A percentile compares a stretch with the other conserved stretches of the same genome.
phyloP scores from a whole-genome alignment of 306 rosid species.

The Cajanus cajan region DNA sequence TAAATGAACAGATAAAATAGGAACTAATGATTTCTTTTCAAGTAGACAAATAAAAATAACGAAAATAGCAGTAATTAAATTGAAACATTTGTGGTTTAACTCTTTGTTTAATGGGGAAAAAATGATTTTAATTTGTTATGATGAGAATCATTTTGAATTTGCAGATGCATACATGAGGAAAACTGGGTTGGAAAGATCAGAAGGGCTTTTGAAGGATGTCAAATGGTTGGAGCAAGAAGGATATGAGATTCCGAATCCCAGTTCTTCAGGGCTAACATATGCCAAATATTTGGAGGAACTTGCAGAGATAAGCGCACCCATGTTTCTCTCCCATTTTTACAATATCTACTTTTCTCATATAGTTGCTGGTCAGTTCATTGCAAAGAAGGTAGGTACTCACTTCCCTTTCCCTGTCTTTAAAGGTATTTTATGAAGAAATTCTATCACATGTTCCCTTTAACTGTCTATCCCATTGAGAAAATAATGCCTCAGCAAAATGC shows the following conservation, averaged over 20 bases:
- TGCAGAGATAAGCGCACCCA: slow-evolving; percentile 59
- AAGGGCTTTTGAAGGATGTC: slow-evolving; percentile 57
- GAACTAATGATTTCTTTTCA: neutral
- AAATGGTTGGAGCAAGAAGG: slow-evolving; percentile 66
- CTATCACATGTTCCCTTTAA: neutral
- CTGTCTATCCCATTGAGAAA: neutral
- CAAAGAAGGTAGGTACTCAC: slow-evolving; percentile 59
- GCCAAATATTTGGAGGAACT: slow-evolving; percentile 68
- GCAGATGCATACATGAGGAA: slow-evolving; percentile 78
- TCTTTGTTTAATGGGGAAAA: neutral
- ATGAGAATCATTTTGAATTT: neutral
- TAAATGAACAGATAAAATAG: neutral
- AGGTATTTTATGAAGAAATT: neutral
- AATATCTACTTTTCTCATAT: slow-evolving; percentile 80
- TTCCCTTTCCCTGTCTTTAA: neutral
- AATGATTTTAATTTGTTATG: neutral
- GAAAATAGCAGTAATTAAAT: neutral
- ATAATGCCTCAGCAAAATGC: neutral
- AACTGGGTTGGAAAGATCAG: slow-evolving; percentile 84
- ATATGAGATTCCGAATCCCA: slow-evolving; percentile 55
- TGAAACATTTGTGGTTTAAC: neutral
- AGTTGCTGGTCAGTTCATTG: slow-evolving; percentile 78
- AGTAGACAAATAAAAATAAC: neutral
- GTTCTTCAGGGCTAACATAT: slow-evolving; percentile 65
- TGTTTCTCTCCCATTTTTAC: slow-evolving; percentile 82